Evolutionary conservation across 208 protist genomes (phyloP), one percentile per base, ranked within the genome.

Genomic region (Herpetomonas tarakana): DNA sequence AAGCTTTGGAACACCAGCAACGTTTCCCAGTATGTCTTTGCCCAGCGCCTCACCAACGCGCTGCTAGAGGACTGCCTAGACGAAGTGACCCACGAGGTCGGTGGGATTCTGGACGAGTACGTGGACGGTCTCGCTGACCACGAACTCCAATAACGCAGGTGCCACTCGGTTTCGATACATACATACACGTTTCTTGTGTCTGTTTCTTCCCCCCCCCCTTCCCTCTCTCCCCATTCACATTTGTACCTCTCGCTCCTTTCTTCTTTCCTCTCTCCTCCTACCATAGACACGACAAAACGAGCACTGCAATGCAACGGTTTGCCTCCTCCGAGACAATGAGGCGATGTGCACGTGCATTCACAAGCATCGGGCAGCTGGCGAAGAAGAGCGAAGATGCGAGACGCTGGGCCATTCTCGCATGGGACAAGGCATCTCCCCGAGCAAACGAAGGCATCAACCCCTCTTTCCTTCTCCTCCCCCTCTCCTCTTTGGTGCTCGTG

Each of bases 11-110:
- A 96, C 74, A 91, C 69, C 1, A 92, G 83, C 52, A 52, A 74
- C 9, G 72, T 83, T 3, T 93, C 90, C 24, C 85, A 96, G 68
- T 91, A 84, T 26, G 76, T 78, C 3, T 92, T 96, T 68, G 82
- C 90, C 4, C 78, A 91, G 55, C 74, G 86, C 7, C 74, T 96
- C n/a, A 93, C 82, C 0, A 73, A 82, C 11, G 76, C 65, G 18
- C 58, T 96, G 22, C 11, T 76, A 6, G 83, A 93, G 16, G 90
- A 96, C 66, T 83, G 75, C 29, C 79, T 89, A 38, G 39, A 63
- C 9, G 90, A 96, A 60, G 84, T 96, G 49, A 69, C 89, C 64
- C 45, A 68, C 0, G 90, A 96, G 64, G 86, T 96, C n/a, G 68
- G 61, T 12, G 49, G 39, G 25, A 88, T 86, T 28, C 79, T 96